Evolutionary conservation across 768 basidiomycete species (phyloP).

Genomic region (Leucosporidium scottii): DNA sequence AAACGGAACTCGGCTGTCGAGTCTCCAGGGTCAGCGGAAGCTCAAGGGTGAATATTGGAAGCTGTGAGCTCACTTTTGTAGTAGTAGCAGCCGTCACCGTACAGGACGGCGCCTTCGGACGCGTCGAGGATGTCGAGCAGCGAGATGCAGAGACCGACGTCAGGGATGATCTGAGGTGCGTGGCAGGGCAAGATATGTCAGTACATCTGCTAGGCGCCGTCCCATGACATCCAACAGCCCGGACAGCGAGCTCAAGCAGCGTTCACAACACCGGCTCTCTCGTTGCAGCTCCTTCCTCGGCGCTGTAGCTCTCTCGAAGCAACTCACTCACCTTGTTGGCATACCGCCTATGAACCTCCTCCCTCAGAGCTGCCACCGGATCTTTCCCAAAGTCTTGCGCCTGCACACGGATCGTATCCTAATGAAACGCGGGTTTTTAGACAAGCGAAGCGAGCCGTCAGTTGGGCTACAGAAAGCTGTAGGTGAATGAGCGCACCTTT

Average conservation of each 20-base stretch:
- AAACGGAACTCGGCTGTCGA: slow-evolving; percentile 72
- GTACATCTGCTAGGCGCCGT: background rate
- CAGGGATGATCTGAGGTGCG: slow-evolving; percentile 61
- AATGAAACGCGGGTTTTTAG: background rate
- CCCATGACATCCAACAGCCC: background rate
- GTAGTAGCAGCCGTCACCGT: slow-evolving; percentile 91
- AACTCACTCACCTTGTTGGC: slow-evolving; percentile 55
- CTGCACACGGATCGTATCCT: slow-evolving; percentile 89
- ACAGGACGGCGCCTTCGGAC: slow-evolving; percentile 85
- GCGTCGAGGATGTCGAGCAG: slow-evolving; percentile 79
- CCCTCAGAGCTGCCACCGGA: slow-evolving; percentile 67
- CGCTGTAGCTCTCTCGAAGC: background rate
- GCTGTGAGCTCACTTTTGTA: slow-evolving; percentile 61
- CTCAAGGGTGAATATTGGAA: background rate
- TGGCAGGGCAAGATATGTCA: background rate
- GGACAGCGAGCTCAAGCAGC: background rate
- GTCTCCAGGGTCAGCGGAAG: background rate
- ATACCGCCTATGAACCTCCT: slow-evolving; percentile 90
- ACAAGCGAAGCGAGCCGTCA: background rate
- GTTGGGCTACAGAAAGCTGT: background rate
- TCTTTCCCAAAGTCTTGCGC: slow-evolving; percentile 76
- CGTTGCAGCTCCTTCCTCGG: background rate
- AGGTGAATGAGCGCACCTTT: slow-evolving; percentile 8
- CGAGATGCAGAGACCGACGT: slow-evolving; percentile 83
- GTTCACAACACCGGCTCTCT: background rate